phyloP scores from a whole-genome alignment of 352 stramenopile genomes.

The Plasmopara viticola region DNA sequence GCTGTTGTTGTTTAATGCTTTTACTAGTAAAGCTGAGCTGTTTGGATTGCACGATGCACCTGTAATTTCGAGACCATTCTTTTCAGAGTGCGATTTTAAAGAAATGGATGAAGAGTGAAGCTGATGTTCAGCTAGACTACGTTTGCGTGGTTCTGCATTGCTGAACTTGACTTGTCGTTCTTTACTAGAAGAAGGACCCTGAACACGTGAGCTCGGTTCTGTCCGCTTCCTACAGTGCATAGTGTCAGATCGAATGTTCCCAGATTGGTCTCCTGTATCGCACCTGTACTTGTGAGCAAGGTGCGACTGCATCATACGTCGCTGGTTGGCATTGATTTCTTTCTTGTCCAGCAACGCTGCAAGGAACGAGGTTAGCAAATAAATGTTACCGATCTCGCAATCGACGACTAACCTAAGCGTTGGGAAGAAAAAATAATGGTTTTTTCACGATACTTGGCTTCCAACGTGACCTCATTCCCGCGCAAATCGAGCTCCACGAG shows the following conservation, averaged over 20 bases:
- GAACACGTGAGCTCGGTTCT: constrained; percentile 7
- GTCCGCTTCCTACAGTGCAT: constrained; percentile 15
- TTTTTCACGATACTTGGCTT: constrained; percentile 63
- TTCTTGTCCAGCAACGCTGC: constrained; percentile 66
- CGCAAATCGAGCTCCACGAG: constrained; percentile 58
- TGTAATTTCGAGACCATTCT: no score
- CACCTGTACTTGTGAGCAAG: constrained; percentile 60
- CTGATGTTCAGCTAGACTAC: no score
- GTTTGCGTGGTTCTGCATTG: no score
- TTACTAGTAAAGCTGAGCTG: no score
- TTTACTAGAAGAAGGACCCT: background rate
- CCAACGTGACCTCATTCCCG: constrained; percentile 44
- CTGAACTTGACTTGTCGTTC: no score
- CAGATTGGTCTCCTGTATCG: no score
- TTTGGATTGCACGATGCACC: no score
- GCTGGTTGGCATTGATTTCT: constrained; percentile 61
- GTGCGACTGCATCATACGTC: constrained; percentile 75
- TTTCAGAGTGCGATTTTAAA: no score
- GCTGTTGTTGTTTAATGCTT: no score
- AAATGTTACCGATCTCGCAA: no score
- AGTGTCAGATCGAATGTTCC: no score
- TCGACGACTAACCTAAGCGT: constrained; percentile 24
- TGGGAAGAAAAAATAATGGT: background rate
- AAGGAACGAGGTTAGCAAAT: background rate
- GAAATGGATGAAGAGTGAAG: no score